Evolutionary conservation across 768 basidiomycete genomes (phyloP), one percentile per base, ranked within the genome.

Genomic region (Termitomyces sp.): DNA sequence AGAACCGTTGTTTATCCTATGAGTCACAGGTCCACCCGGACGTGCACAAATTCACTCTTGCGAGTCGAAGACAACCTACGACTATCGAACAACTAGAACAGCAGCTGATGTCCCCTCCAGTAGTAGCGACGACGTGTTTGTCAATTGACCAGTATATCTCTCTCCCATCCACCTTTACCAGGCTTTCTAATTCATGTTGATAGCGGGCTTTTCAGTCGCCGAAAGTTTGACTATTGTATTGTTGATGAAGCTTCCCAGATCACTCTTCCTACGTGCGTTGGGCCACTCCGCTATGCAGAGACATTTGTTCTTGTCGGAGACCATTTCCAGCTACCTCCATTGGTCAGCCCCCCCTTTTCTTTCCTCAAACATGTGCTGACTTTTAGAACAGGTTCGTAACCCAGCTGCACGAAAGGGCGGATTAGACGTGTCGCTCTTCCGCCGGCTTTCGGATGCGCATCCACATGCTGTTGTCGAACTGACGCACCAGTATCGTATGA

Each of bases 211-310:
- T 98, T 99, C 72, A 80, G 81, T 49, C 83, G 89, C 11, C 81
- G 96, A 7, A 85, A 75, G 22, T 99, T 98, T 67, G 95, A 99
- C 69, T 95, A 93, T 66, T 98, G 96, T 73, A 97, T 99, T 57
- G 89, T 99, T 18, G 97, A 98, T 61, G 97, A 99, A 70, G 97
- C 97, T 0, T 98, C 97, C 0, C 96, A 98, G 69, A 95, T 98
- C 62, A 98, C 97, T 0, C 73, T 98, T 1, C 97, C 97, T 0
- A 96, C 95, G 0, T 98, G 94, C 66, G 77, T 98, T 1, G 97
- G 97, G 6, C 97, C 97, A 0, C 75, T 98, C 3, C 86, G 95
- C 1, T 92, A 88, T 66, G 94, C 95, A 2, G 83, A 94, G 53
- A 92, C 81, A 44, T 99, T 98, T 63, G 84, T 98, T 5, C 86